phyloP scores from a whole-genome alignment of 768 basidiomycete genomes.

The Rhodotorula diobovata region DNA sequence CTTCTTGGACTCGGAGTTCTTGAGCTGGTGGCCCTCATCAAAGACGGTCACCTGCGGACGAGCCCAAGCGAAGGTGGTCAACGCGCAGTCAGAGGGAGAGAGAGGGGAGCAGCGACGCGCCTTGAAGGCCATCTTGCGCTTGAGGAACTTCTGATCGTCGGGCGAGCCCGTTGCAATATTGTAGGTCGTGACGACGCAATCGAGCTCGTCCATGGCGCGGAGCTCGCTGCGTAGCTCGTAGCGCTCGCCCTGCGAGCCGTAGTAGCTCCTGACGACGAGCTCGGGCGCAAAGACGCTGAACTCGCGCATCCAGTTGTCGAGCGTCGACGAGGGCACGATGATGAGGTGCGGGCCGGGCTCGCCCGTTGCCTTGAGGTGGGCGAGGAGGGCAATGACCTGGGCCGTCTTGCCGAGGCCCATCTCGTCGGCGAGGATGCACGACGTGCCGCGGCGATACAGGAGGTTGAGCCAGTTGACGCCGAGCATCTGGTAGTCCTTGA shows the following conservation, averaged over 20 bases:
- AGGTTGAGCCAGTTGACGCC: constrained; percentile 97
- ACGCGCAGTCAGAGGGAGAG: too few species aligned
- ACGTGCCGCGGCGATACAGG: constrained; percentile 70
- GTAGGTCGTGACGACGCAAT: constrained; percentile 94
- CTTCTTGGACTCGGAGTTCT: constrained; percentile 96
- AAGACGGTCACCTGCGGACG: constrained; percentile 73
- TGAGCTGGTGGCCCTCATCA: constrained; percentile 94
- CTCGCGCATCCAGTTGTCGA: constrained; percentile 98
- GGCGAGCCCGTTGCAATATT: constrained; percentile 83
- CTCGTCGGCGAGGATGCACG: constrained; percentile 96
- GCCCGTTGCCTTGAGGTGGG: constrained; percentile 74
- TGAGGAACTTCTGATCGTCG: constrained; percentile 85
- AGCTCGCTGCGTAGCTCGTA: constrained; percentile 67
- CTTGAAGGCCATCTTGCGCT: constrained; percentile 78
- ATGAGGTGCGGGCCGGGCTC: constrained; percentile 78
- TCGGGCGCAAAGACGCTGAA: constrained; percentile 84
- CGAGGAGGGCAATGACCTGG: constrained; percentile 96
- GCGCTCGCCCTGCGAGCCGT: constrained; percentile 85
- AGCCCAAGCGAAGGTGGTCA: background rate
- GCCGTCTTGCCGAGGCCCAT: constrained; percentile 99
- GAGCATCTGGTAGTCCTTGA: constrained; percentile 95
- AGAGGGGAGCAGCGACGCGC: constrained; percentile 54
- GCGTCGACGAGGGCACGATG: constrained; percentile 94
- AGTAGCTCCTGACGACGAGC: constrained; percentile 83
- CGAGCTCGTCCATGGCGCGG: constrained; percentile 61